A percentile compares a stretch with the other conserved stretches of the same genome.
phyloP scores from a whole-genome alignment of 108 stramenopile species.

The Aureococcus anophagefferens region DNA sequence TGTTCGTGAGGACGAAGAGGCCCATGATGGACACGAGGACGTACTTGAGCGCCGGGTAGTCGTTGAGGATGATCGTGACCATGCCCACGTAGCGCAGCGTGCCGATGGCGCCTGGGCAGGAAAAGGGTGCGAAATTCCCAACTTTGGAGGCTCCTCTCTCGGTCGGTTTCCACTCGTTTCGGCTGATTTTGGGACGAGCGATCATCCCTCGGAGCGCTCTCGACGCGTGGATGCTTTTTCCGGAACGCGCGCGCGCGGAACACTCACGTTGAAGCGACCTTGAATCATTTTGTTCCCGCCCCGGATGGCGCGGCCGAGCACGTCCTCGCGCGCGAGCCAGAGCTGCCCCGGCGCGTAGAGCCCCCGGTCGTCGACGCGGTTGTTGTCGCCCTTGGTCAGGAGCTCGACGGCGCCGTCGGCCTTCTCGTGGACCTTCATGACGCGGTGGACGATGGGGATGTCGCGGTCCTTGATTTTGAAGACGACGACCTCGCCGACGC shows the following conservation, averaged over 20 bases:
- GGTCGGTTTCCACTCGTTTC: too few relatives aligned
- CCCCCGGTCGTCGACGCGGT: conserved; percentile 94
- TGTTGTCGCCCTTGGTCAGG: conserved; percentile 99
- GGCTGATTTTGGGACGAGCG: too few relatives aligned
- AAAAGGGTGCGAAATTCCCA: too few relatives aligned
- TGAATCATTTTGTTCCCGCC: too few relatives aligned
- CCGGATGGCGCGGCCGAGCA: conserved; percentile 76
- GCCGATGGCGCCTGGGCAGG: too few relatives aligned
- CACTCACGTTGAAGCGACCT: too few relatives aligned
- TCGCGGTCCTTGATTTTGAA: conserved; percentile 99
- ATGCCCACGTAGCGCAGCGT: conserved; percentile 93
- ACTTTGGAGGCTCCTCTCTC: too few relatives aligned
- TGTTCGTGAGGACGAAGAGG: conserved; percentile 92
- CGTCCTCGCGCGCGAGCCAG: conserved; percentile 94
- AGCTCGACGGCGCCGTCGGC: conserved; percentile 71
- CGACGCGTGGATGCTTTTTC: too few relatives aligned
- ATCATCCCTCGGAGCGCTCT: too few relatives aligned
- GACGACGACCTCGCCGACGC: conserved; percentile 95
- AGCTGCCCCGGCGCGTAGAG: conserved; percentile 97
- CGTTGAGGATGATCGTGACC: conserved; percentile 98
- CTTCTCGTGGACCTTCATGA: conserved; percentile 88
- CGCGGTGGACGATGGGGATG: conserved; percentile 98
- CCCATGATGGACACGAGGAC: conserved; percentile 97
- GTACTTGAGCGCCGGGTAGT: conserved; percentile 96
- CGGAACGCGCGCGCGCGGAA: too few relatives aligned